phyloP scores from a whole-genome alignment of 2,329 filamentous ascomycete genomes.

The Fusarium buxicola region DNA sequence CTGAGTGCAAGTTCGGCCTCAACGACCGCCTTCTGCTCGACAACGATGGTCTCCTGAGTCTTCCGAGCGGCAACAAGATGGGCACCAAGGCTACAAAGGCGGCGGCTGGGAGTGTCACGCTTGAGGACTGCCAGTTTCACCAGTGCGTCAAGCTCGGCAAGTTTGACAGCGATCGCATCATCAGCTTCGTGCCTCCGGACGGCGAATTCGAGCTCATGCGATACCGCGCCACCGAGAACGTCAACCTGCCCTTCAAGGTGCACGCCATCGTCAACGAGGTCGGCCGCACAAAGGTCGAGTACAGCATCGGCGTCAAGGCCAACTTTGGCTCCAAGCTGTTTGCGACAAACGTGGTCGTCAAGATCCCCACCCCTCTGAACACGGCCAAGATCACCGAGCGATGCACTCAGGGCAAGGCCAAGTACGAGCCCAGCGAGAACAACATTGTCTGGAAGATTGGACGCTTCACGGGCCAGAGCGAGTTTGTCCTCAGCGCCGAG shows the following conservation, averaged over 20 bases:
- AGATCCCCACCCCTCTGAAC: conserved; percentile 95
- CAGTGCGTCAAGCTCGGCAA: conserved; percentile 98
- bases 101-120: conserved; percentile 91
- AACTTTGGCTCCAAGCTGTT: conserved; percentile 98
- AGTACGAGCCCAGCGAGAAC: conserved; percentile 98
- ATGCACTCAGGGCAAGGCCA: conserved; percentile 95
- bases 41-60: conserved; percentile 72
- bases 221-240: conserved; percentile 97
- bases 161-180: conserved; percentile 96
- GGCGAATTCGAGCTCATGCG: conserved; percentile 99
- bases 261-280: conserved; percentile 99
- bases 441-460: conserved; percentile 99
- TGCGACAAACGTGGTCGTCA: conserved; percentile 93
- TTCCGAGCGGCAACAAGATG: conserved; percentile 80
- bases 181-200: conserved; percentile 95
- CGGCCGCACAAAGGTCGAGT: conserved; percentile 97
- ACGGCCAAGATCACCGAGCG: conserved; percentile 94
- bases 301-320: conserved; percentile 96
- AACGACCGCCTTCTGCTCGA: conserved; percentile 97
- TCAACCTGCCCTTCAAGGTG: conserved; percentile 98
- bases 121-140: conserved; percentile 99
- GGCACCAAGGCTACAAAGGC: conserved; percentile 93
- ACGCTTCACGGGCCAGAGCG: conserved; percentile 97
- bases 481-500: conserved; percentile 94
- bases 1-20: conserved; percentile 98